phyloP scores from a whole-genome alignment of 2,329 filamentous ascomycete genomes.

The Scedosporium aurantiacum region DNA sequence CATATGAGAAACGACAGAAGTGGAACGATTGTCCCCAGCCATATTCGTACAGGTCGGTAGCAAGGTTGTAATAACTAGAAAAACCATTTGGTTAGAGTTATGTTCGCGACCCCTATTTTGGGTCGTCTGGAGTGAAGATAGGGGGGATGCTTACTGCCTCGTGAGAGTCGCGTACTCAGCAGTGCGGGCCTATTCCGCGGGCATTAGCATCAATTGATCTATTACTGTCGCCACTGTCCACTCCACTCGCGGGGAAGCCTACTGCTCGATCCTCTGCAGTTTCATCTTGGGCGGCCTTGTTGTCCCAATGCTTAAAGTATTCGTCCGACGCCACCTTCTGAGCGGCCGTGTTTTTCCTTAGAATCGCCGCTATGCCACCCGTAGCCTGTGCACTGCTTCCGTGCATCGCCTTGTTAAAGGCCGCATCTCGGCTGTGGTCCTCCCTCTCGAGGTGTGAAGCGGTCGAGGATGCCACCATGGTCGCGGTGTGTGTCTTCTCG shows the following conservation, averaged over 20 bases:
- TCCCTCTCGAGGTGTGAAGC: slow-evolving; percentile 58
- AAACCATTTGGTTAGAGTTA: neutral
- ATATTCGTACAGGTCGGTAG: slow-evolving; percentile 94
- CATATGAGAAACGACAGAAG: slow-evolving; percentile 85
- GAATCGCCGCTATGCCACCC: slow-evolving; percentile 71
- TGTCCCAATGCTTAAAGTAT: slow-evolving; percentile 96
- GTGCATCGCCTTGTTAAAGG: slow-evolving; percentile 84
- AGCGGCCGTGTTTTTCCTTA: slow-evolving; percentile 65
- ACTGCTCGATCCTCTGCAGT: slow-evolving; percentile 74
- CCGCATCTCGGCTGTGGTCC: slow-evolving; percentile 75
- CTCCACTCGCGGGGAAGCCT: slow-evolving; percentile 17
- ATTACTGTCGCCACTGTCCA: neutral
- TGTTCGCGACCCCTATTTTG: neutral
- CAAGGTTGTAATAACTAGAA: slow-evolving; percentile 83
- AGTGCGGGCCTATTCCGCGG: slow-evolving; percentile 51
- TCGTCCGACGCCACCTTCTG: slow-evolving; percentile 77
- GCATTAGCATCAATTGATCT: neutral
- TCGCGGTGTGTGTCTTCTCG: slow-evolving; percentile 18
- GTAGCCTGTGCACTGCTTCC: slow-evolving; percentile 55
- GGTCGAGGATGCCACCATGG: slow-evolving; percentile 28
- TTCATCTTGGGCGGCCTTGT: slow-evolving; percentile 68
- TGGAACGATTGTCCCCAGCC: slow-evolving; percentile 96
- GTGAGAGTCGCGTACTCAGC: slow-evolving; percentile 90
- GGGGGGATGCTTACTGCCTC: slow-evolving; percentile 56
- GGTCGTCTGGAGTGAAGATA: slow-evolving; percentile 12